Percentiles rank a stretch among this genome's conserved stretches.
These are phyloP conservation scores for Diaporthe longicolla DNA, from an alignment of 2,329 filamentous ascomycete genomes.

Conservation along the genomic window DNA sequence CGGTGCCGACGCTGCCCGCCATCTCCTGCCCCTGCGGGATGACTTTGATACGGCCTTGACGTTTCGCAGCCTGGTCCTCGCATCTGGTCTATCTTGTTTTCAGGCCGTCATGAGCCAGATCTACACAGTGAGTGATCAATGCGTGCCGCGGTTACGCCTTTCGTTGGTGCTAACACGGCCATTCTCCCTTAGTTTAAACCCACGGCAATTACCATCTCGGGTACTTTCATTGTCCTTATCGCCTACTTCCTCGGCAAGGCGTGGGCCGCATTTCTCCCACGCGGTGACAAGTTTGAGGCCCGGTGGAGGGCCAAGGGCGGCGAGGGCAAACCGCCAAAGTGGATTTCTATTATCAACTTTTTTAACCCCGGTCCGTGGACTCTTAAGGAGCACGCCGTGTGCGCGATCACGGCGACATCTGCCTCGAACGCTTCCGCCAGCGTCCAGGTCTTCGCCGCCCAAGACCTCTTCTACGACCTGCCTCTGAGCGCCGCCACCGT, in stretches of 20 bases:
- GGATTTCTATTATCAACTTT: constrained; percentile 58
- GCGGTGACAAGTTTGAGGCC: constrained; percentile 64
- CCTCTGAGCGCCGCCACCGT: constrained; percentile 61
- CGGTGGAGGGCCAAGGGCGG: constrained; percentile 60
- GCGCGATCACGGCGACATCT: constrained; percentile 67
- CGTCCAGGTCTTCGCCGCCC: constrained; percentile 61
- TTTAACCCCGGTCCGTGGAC: constrained; percentile 67
- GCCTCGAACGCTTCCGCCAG: constrained; percentile 63
- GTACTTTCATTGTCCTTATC: constrained; percentile 71
- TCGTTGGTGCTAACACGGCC: constrained; percentile 26
- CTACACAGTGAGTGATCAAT: constrained; percentile 59
- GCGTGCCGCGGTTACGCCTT: too few species aligned
- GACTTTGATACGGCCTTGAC: constrained; percentile 66
- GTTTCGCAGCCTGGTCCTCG: constrained; percentile 66
- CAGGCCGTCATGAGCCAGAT: constrained; percentile 70
- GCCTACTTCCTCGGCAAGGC: constrained; percentile 68
- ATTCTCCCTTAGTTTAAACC: constrained; percentile 63
- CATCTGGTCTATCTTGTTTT: constrained; percentile 64
- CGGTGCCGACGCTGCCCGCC: constrained; percentile 63
- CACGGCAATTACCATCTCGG: constrained; percentile 61
- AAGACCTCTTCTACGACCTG: constrained; percentile 66
- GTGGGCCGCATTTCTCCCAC: constrained; percentile 63
- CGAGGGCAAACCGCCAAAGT: constrained; percentile 57
- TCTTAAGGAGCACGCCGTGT: constrained; percentile 70
- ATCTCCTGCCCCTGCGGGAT: constrained; percentile 65